A percentile compares a stretch with the other conserved stretches of the same genome.
phyloP scores from a whole-genome alignment of 2,329 filamentous ascomycete species.

The Fonsecaea pugnacius region DNA sequence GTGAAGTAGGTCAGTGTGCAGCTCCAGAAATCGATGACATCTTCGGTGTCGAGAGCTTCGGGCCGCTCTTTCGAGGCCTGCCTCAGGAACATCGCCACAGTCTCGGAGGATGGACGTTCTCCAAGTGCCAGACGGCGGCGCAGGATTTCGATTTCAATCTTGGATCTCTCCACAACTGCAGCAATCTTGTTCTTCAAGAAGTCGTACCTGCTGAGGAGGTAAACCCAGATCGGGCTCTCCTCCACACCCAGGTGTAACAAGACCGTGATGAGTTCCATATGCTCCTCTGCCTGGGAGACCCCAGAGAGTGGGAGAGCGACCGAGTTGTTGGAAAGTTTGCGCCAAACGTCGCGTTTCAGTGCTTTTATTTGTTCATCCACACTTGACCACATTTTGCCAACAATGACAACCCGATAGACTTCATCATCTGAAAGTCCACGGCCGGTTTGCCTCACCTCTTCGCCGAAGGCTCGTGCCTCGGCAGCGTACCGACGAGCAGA shows the following conservation, averaged over 20 bases:
- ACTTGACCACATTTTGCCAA: slow-evolving; percentile 93
- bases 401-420: slow-evolving; percentile 82
- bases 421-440: slow-evolving; percentile 73
- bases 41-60: slow-evolving; percentile 73
- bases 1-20: slow-evolving; percentile 76
- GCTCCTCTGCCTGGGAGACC: slow-evolving; percentile 69
- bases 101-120: slow-evolving; percentile 71
- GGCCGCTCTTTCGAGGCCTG: slow-evolving; percentile 71
- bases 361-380: slow-evolving; percentile 82
- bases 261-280: slow-evolving; percentile 87
- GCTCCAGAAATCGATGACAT: slow-evolving; percentile 91
- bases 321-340: slow-evolving; percentile 72
- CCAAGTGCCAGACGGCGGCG: slow-evolving; percentile 76
- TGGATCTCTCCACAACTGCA: slow-evolving; percentile 78
- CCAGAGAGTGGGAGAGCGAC: slow-evolving; percentile 57
- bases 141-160: slow-evolving; percentile 89
- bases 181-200: slow-evolving; percentile 85
- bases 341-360: slow-evolving; percentile 91
- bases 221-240: slow-evolving; percentile 95
- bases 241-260: slow-evolving; percentile 92
- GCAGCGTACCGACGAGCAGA: slow-evolving; percentile 81
- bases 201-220: slow-evolving; percentile 88
- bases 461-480: slow-evolving; percentile 72
- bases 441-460: slow-evolving; percentile 55
- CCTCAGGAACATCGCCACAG: slow-evolving; percentile 75